Conservation (phyloP, 345 rosid species). For the Linum usitatissimum region DNA sequence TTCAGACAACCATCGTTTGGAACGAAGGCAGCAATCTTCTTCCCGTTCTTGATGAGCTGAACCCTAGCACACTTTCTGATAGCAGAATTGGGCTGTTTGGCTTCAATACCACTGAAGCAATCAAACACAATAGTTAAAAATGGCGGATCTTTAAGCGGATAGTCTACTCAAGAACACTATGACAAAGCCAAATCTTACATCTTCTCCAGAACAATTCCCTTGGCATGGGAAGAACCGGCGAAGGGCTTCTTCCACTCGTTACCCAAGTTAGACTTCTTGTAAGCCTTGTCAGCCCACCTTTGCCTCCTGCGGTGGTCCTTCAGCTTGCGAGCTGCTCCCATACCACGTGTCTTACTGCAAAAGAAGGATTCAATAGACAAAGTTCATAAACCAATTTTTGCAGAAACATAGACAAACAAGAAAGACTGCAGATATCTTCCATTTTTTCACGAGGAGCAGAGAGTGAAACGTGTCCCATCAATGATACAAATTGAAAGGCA, state of each 20-base stretch:
- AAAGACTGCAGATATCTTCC: too few relatives aligned
- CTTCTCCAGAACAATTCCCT: constrained; percentile 12
- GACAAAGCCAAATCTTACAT: background rate
- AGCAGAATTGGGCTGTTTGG: constrained; percentile 11
- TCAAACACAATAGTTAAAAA: background rate
- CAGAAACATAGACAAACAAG: too few relatives aligned
- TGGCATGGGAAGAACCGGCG: constrained; percentile 11
- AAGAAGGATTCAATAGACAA: background rate
- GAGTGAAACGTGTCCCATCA: background rate
- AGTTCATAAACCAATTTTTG: background rate
- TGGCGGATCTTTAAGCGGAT: background rate
- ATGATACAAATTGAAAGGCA: background rate
- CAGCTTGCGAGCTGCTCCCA: constrained; percentile 12
- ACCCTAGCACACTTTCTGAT: constrained; percentile 11
- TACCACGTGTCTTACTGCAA: constrained; percentile 11
- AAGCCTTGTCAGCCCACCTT: constrained; percentile 10
- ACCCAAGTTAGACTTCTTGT: constrained; percentile 10
- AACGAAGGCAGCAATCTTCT: constrained; percentile 8
- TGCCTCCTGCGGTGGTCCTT: constrained; percentile 6
- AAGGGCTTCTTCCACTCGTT: constrained; percentile 11
- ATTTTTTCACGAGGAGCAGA: too few relatives aligned
- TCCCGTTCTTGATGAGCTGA: constrained; percentile 8
- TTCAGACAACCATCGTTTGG: constrained; percentile 10
- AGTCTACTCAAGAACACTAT: background rate
- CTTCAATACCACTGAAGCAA: constrained; percentile 5